A percentile compares a stretch with the other conserved stretches of the same genome.
Conservation (phyloP, 495 filamentous ascomycete species). For the Neurospora sp. region DNA sequence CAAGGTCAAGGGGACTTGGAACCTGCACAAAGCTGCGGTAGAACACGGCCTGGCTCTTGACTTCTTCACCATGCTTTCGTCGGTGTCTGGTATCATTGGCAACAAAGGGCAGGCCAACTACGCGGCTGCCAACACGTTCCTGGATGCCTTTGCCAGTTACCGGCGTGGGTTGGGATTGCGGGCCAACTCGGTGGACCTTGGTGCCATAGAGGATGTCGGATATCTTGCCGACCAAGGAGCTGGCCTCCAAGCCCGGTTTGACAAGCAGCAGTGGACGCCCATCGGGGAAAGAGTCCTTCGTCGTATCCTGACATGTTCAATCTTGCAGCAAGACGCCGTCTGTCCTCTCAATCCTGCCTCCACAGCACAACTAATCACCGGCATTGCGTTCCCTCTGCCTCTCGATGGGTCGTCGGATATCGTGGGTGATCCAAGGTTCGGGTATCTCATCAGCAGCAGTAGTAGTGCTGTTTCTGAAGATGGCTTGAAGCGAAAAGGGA, state of each 20-base stretch:
- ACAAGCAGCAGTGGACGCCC: constrained; percentile 15
- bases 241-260: constrained; percentile 5
- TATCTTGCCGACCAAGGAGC: constrained; percentile 16
- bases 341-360: background rate
- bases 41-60: constrained; percentile 29
- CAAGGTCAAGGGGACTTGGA: constrained; percentile 33
- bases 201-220: constrained; percentile 18
- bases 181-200: constrained; percentile 16
- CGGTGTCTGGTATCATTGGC: constrained; percentile 35
- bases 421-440: background rate
- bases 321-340: constrained; percentile 18
- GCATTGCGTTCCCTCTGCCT: constrained; percentile 12
- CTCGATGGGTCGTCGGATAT: background rate
- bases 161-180: constrained; percentile 12
- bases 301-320: constrained; percentile 21
- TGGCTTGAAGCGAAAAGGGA: background rate
- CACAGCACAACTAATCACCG: constrained; percentile 18
- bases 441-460: background rate
- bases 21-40: constrained; percentile 29
- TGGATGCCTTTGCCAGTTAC: constrained; percentile 31
- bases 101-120: constrained; percentile 48
- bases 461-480: background rate
- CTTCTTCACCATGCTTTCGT: constrained; percentile 47
- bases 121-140: constrained; percentile 48
- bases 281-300: constrained; percentile 24